phyloP scores from a whole-genome alignment of 192 early-diverging fungal genomes.

The Dissophora ornata region DNA sequence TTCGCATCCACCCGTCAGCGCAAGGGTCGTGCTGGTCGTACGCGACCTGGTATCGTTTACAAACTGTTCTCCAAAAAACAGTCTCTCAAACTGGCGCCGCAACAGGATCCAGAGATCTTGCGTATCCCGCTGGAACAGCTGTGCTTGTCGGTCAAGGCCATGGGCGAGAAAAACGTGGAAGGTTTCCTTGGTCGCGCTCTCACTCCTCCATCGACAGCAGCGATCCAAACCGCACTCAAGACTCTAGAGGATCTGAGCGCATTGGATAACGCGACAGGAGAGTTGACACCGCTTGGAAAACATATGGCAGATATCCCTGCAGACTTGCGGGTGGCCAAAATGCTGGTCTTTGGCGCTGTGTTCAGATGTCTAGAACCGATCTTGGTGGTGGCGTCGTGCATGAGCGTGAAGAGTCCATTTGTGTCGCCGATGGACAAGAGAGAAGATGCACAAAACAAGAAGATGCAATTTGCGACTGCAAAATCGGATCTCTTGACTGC shows the following conservation, averaged over 20 bases:
- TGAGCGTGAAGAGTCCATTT: slow-evolving; percentile 68
- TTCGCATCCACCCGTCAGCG: slow-evolving; percentile 72
- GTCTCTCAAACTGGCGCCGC: slow-evolving; percentile 64
- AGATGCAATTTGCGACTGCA: slow-evolving; percentile 51
- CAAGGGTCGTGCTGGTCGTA: slow-evolving; percentile 86
- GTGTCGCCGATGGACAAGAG: slow-evolving; percentile 44
- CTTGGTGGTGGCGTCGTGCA: slow-evolving; percentile 74
- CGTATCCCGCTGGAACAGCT: slow-evolving; percentile 88
- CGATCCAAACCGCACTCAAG: slow-evolving; percentile 67
- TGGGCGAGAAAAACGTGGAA: slow-evolving; percentile 69
- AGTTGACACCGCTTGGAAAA: slow-evolving; percentile 76
- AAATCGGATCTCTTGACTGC: slow-evolving; percentile 56
- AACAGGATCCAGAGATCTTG: slow-evolving; percentile 81
- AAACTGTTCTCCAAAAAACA: slow-evolving; percentile 70
- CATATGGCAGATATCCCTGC: slow-evolving; percentile 78
- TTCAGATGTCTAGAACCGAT: slow-evolving; percentile 80
- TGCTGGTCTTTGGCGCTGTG: slow-evolving; percentile 77
- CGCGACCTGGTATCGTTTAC: slow-evolving; percentile 78
- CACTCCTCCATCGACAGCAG: slow-evolving; percentile 70
- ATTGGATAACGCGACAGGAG: slow-evolving; percentile 53
- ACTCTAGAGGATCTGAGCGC: slow-evolving; percentile 74
- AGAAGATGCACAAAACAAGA: slow-evolving; percentile 49
- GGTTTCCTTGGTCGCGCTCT: slow-evolving; percentile 68
- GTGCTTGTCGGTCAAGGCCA: slow-evolving; percentile 75
- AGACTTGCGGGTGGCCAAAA: slow-evolving; percentile 84